Conservation (phyloP, 371 early-diverging fungal genomes). For the Synchytrium microbalum region DNA sequence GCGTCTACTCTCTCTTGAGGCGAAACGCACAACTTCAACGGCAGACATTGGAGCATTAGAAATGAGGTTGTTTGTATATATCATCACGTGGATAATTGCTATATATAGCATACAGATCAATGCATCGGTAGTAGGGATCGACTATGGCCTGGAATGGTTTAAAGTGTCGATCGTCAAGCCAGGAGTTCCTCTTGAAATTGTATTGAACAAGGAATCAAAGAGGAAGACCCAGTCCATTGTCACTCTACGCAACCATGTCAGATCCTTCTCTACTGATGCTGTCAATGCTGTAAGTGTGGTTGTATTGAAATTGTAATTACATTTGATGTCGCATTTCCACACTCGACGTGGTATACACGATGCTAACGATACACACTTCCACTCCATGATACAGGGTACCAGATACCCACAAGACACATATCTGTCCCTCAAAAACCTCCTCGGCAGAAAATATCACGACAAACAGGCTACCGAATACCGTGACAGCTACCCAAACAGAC, state of each 20-base stretch:
- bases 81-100: too few species aligned
- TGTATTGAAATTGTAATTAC: not conserved
- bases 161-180: conserved; percentile 89
- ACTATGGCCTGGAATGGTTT: conserved; percentile 94
- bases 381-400: conserved; percentile 72
- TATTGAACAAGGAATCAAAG: conserved; percentile 91
- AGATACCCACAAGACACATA: conserved; percentile 79
- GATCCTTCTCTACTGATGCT: conserved; percentile 85
- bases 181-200: conserved; percentile 84
- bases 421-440: conserved; percentile 68
- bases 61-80: too few species aligned
- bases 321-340: conserved; percentile 9
- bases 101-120: too few species aligned
- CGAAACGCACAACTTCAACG: too few species aligned
- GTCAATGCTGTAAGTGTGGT: conserved; percentile 58
- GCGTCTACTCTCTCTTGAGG: too few species aligned
- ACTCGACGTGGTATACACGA: not conserved
- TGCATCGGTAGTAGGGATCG: conserved; percentile 91
- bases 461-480: conserved; percentile 53
- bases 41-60: too few species aligned
- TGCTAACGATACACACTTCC: too few species aligned
- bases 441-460: conserved; percentile 70
- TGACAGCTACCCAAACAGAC: conserved; percentile 57
- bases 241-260: conserved; percentile 61
- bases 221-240: conserved; percentile 84